Base-by-base conservation (phyloP, 768 basidiomycete genomes). In the Dacryopinax spathularia region DNA sequence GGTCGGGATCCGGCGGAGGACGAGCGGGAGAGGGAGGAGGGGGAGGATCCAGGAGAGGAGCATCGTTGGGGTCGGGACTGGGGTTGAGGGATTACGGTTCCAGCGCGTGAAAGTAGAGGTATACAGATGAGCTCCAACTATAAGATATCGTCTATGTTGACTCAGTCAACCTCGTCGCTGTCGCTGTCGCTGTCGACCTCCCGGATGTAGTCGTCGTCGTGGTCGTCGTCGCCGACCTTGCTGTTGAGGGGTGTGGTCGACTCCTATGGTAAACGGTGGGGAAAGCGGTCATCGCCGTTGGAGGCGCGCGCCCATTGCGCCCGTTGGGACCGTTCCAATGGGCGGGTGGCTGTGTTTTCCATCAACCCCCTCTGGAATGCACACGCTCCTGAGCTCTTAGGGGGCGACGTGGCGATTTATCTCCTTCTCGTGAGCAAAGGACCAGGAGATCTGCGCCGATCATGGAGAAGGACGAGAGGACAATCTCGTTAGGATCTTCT, bases 1-100 rank as follows among this genome's bases (percentile, higher is more conserved):
- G n/a, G 7, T 33, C 89, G 91, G 65, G 84, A 80, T 22, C 80
- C 82, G 41, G 77, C 70, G 22, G 84, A 80, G 1, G 83, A 84
- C 2, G 75, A 72, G 34, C 79, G 75, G 9, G 86, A 78, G 64
- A 87, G 75, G 41, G 81, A 80, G 48, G 84, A 83, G 34, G 87
- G 77, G 56, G 88, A 72, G 68, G 89, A 75, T 9, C 48, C 48
- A 56, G 22, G 48, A 56, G 48, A 56, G 48, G 5, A 25, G 31
- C 48, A 56, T 56, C 25, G 22, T 29, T n/a, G n/a, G n/a, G n/a
- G n/a, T n/a, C n/a, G n/a, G n/a, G 48, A 56, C 48, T 29, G 48
- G 48, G n/a, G n/a, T n/a, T n/a, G n/a, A n/a, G n/a, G 5, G 7
- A 56, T 56, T 56, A 56, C 13, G 48, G 22, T 56, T 56, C 48